phyloP scores from a whole-genome alignment of 305 asterid genomes.

The Solanum hybrid region DNA sequence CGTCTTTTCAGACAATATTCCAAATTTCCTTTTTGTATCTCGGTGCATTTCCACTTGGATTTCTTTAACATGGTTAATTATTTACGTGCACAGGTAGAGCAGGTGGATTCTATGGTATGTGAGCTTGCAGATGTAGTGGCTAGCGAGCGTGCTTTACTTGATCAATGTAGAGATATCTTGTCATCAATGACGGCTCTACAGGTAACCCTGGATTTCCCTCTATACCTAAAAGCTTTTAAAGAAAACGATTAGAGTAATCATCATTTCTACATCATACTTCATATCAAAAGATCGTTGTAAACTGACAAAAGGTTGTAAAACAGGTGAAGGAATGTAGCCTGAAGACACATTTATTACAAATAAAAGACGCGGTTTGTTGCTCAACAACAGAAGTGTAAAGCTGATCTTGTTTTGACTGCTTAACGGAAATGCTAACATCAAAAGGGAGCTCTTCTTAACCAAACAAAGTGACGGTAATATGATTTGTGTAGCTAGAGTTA shows the following conservation, averaged over 20 bases:
- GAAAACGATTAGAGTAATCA: background rate
- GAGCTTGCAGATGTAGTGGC: constrained; percentile 53
- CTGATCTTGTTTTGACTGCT: constrained; percentile 27
- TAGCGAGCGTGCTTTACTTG: constrained; percentile 43
- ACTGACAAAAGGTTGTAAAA: background rate
- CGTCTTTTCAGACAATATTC: background rate
- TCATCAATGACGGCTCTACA: constrained; percentile 48
- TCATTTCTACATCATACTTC: background rate
- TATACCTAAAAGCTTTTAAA: background rate
- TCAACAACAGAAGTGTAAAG: constrained; percentile 25
- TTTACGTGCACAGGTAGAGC: constrained; percentile 47
- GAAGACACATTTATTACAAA: constrained; percentile 53
- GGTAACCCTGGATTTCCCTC: constrained; percentile 29
- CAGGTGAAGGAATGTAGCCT: constrained; percentile 69
- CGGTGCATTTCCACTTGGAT: background rate
- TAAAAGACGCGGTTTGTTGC: constrained; percentile 18
- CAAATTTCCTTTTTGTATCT: background rate
- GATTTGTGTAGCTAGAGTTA: constrained; percentile 7
- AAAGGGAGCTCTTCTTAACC: constrained; percentile 7
- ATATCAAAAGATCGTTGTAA: background rate
- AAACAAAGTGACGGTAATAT: background rate
- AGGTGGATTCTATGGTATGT: constrained; percentile 35
- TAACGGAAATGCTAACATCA: constrained; percentile 27
- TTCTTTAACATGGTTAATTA: background rate
- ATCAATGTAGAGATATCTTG: constrained; percentile 50